Evolutionary conservation across 2,329 filamentous ascomycete genomes (phyloP), one percentile per base, ranked within the genome.

Genomic region (Akanthomyces dipterigenus): DNA sequence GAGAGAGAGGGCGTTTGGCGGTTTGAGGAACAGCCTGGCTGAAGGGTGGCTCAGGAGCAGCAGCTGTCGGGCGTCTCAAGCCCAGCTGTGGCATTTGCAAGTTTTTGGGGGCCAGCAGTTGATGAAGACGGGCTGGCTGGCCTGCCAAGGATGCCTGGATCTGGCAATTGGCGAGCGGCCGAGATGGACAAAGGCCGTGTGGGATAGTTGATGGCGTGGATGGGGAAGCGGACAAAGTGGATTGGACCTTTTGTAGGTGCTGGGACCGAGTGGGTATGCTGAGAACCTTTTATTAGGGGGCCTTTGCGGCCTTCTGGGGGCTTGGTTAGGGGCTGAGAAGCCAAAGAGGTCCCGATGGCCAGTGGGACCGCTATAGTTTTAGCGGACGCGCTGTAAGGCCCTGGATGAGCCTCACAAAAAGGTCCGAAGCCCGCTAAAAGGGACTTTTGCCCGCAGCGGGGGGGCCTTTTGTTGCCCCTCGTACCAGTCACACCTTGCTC

Each of bases 81-180:
- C 9, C 36, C 16, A 20, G 22, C 22, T 31, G 24, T 24, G 20
- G 45, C 20, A 49, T 50, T 18, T 11, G 40, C 24, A 46, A 14
- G 6, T 20, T 18, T 57, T 58, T 58, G 55, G 45, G 55, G 55
- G 55, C 55, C 55, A 46, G 24, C 43, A 9, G 31, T 46, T 50
- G 55, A 26, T 49, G 55, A 49, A 49, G 55, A 55, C n/a, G 38
- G 31, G 31, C 31, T 7, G 26, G 24, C 34, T 40, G 55, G 22
- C 6, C 34, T 49, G 55, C 55, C 55, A 58, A 58, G 55, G 45
- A 58, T 49, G 18, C 55, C 55, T 58, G 55, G 55, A 58, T 58
- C 55, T 58, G 55, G 46, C 31, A n/a, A 50, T 12, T 49, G 55
- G 45, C 55, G 55, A 58, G 43, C 43, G 55, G 28, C 55, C 55